phyloP scores from a whole-genome alignment of 306 rosid genomes.

The Vicia villosa region DNA sequence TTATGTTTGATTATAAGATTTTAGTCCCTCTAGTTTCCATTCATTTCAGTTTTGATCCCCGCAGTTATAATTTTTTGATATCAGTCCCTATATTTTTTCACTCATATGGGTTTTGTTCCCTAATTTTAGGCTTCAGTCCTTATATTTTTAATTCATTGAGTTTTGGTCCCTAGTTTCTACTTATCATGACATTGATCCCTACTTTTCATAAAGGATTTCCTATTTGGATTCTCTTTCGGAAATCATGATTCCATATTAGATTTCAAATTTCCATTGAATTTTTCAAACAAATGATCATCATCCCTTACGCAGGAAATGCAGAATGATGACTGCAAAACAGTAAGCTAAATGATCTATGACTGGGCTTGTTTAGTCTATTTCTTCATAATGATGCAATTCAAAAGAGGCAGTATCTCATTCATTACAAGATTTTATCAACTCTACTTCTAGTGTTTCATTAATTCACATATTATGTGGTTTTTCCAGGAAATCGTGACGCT shows the following conservation, averaged over 20 bases:
- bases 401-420: background rate
- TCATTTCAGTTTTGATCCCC: slow-evolving; percentile 11
- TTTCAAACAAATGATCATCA: slow-evolving; percentile 7
- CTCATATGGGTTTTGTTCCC: background rate
- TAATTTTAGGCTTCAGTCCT: background rate
- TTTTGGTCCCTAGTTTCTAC: too few species aligned
- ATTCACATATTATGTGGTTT: slow-evolving; percentile 5
- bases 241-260: background rate
- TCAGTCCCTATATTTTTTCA: slow-evolving; percentile 5
- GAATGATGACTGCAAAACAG: slow-evolving; percentile 30
- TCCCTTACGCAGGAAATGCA: slow-evolving; percentile 22
- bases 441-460: slow-evolving; percentile 4
- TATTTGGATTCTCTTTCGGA: background rate
- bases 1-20: slow-evolving; percentile 25
- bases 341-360: slow-evolving; percentile 1
- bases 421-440: slow-evolving; percentile 3
- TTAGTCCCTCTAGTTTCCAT: slow-evolving; percentile 10
- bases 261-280: background rate
- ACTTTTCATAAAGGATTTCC: too few species aligned
- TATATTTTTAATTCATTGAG: slow-evolving; percentile 1
- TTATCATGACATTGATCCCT: too few species aligned
- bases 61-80: background rate
- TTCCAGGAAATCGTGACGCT: slow-evolving; percentile 92
- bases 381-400: slow-evolving; percentile 5
- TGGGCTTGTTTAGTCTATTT: slow-evolving; percentile 21